Conservation (phyloP, 495 filamentous ascomycete genomes). For the Lindgomyces ingoldianus region DNA sequence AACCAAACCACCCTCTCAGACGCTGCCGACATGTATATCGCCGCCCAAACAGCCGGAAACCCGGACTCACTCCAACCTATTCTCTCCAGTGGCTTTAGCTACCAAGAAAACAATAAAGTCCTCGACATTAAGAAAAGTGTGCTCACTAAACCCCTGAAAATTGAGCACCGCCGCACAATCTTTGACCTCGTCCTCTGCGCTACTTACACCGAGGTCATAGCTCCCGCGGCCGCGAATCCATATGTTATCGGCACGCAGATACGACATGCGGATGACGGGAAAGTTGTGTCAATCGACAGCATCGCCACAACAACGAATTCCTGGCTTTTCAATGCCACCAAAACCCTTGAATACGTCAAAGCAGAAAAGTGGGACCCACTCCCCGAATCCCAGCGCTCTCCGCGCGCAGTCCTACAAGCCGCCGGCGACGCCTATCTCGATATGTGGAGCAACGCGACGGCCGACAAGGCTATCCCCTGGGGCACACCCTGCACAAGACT, state of each 20-base stretch:
- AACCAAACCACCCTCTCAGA: not conserved
- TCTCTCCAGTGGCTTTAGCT: conserved; percentile 14
- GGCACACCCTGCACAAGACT: conserved; percentile 47
- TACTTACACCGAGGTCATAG: conserved; percentile 33
- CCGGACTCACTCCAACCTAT: not conserved
- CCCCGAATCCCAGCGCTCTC: conserved; percentile 48
- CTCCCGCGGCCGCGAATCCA: not conserved
- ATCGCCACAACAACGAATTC: conserved; percentile 49
- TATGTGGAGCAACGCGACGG: conserved; percentile 47
- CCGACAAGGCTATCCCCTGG: conserved; percentile 51
- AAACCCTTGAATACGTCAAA: conserved; percentile 51
- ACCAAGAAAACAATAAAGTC: conserved; percentile 22
- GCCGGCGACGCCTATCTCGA: conserved; percentile 54
- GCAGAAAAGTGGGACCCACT: conserved; percentile 51
- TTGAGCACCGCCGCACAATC: conserved; percentile 31
- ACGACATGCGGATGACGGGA: conserved; percentile 45
- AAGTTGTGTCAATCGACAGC: conserved; percentile 42
- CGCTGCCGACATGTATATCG: conserved; percentile 18
- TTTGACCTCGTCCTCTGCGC: conserved; percentile 29
- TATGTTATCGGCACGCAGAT: conserved; percentile 29
- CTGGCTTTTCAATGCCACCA: conserved; percentile 56
- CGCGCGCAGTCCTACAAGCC: conserved; percentile 50
- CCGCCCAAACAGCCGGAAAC: conserved; percentile 20
- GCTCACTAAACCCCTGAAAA: conserved; percentile 20
- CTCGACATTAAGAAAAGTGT: not conserved